Percentiles rank a stretch among this genome's conserved stretches.
Conservation (phyloP, 441 rosid genomes). For the Gossypium trilobum region DNA sequence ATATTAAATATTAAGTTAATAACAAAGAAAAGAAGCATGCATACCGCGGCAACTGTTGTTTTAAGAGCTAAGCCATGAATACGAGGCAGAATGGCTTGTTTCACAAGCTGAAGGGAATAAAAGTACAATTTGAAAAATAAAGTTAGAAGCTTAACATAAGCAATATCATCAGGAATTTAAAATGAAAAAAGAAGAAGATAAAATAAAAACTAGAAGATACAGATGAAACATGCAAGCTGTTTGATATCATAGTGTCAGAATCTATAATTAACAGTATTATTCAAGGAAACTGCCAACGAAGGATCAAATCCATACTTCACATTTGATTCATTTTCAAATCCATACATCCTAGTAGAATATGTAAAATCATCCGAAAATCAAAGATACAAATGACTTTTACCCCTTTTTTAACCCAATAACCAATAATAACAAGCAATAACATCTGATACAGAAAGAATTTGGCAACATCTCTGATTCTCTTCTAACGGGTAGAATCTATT, state of each 20-base stretch:
- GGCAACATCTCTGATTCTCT: neutral
- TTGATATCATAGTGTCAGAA: neutral
- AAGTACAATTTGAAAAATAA: neutral
- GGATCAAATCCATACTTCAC: neutral
- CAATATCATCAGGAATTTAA: neutral
- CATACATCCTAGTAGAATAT: neutral
- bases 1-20: neutral
- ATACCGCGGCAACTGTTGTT: slow-evolving; percentile 91
- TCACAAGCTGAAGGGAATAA: slow-evolving; percentile 59
- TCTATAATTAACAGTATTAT: neutral
- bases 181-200: neutral
- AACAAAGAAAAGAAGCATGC: slow-evolving; percentile 12
- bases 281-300: neutral
- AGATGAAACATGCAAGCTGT: neutral
- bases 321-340: neutral
- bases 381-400: neutral
- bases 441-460: neutral
- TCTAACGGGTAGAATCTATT: neutral
- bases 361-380: neutral
- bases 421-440: neutral
- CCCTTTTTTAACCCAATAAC: neutral
- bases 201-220: neutral
- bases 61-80: slow-evolving; percentile 87
- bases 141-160: neutral
- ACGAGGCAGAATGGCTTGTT: slow-evolving; percentile 85